Evolutionary conservation across 495 filamentous ascomycete genomes (phyloP).

Genomic region (Aspergillus steynii): DNA sequence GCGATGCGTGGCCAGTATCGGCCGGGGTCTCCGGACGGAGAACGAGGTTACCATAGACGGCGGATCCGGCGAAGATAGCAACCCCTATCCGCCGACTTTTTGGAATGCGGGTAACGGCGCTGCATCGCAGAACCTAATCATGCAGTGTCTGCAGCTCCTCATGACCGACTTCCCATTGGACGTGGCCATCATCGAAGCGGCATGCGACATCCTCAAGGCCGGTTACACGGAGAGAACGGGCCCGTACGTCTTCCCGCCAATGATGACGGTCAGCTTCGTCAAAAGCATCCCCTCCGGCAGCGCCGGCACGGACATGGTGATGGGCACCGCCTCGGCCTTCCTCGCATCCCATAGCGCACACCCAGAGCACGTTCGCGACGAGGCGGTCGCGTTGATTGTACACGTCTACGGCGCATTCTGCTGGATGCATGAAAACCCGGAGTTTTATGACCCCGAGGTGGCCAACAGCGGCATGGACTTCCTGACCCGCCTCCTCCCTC

Average conservation of each 20-base stretch:
- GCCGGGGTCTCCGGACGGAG: conserved; percentile 74
- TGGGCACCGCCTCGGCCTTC: conserved; percentile 77
- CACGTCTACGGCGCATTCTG: conserved; percentile 68
- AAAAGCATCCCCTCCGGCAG: conserved; percentile 60
- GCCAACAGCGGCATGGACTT: conserved; percentile 76
- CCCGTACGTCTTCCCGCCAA: conserved; percentile 74
- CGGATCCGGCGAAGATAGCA: conserved; percentile 42
- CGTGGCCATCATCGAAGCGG: conserved; percentile 71
- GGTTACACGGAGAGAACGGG: conserved; percentile 79
- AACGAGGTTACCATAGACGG: conserved; percentile 69
- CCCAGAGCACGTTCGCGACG: conserved; percentile 45
- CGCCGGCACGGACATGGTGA: conserved; percentile 69
- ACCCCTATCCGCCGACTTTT: conserved; percentile 48
- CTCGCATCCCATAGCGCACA: conserved; percentile 61
- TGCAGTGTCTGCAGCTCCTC: conserved; percentile 47
- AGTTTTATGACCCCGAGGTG: conserved; percentile 70
- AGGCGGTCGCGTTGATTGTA: conserved; percentile 57
- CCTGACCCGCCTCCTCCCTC: conserved; percentile 63
- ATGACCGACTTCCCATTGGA: conserved; percentile 59
- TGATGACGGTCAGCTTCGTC: conserved; percentile 70
- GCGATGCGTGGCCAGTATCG: conserved; percentile 73
- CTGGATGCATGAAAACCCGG: conserved; percentile 56
- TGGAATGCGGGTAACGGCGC: conserved; percentile 61
- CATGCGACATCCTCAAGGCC: conserved; percentile 72
- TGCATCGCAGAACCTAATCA: conserved; percentile 57